Percentiles rank a stretch among this genome's conserved stretches.
These are phyloP conservation scores for Coniferiporia weirii DNA, from an alignment of 1,284 basidiomycete species.

Conservation along the genomic window DNA sequence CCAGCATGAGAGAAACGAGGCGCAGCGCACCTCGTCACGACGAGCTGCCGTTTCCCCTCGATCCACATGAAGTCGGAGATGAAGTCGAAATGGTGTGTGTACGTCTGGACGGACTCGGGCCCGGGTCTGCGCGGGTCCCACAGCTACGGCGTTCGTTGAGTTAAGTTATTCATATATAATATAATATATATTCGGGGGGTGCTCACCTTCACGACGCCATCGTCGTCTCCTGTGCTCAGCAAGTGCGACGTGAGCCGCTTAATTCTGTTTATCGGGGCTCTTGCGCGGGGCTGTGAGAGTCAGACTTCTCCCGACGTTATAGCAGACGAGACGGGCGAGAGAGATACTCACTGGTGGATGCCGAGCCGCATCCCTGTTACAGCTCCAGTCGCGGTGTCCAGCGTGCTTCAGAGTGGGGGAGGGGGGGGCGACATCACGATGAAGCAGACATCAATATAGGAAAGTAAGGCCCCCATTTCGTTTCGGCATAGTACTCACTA, in stretches of 20 bases:
- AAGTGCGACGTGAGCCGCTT: conserved; percentile 64
- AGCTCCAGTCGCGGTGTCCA: conserved; percentile 65
- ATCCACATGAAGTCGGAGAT: conserved; percentile 91
- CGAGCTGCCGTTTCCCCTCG: conserved; percentile 78
- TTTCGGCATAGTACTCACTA: conserved; percentile 56
- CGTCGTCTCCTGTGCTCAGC: conserved; percentile 86
- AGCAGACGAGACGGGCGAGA: conserved; percentile 5
- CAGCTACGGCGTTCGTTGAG: conserved; percentile 41
- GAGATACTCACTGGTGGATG: conserved; percentile 73
- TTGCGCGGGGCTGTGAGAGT: conserved; percentile 40
- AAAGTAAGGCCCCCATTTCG: neutral
- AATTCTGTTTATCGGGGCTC: conserved; percentile 82
- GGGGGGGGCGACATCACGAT: too few relatives aligned
- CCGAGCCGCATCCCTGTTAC: conserved; percentile 55
- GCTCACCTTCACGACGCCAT: conserved; percentile 84
- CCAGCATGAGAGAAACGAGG: neutral
- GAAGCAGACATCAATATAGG: neutral
- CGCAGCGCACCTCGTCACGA: conserved; percentile 69
- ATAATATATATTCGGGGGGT: too few relatives aligned
- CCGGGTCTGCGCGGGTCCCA: conserved; percentile 82
- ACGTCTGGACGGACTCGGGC: conserved; percentile 56
- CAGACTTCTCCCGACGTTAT: too few relatives aligned
- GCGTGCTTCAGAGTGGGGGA: conserved; percentile 53
- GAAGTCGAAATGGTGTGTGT: conserved; percentile 91
- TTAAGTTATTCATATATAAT: too few relatives aligned